A percentile compares a stretch with the other conserved stretches of the same genome.
These are phyloP conservation scores for Carex pumila DNA, from an alignment of 176 grass and related monocot species.

Conservation along the genomic window DNA sequence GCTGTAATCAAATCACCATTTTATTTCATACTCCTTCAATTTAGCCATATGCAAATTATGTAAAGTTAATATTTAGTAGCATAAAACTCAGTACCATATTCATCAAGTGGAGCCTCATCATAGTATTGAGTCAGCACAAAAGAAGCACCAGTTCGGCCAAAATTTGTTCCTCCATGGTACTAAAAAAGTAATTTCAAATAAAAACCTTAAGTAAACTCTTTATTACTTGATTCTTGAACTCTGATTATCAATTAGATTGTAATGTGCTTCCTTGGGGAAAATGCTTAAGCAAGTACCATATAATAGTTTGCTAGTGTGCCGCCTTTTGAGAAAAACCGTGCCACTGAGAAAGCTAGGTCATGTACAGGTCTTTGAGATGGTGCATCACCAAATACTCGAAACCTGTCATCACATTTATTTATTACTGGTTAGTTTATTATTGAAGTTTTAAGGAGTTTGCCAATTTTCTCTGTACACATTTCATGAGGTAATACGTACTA, in stretches of 20 bases:
- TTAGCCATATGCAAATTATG: not conserved
- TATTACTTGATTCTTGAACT: not conserved
- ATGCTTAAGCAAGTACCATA: conserved; percentile 45
- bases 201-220: not conserved
- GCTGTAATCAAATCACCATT: not conserved
- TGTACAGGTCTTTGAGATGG: conserved; percentile 67
- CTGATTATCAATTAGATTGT: not conserved
- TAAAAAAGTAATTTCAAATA: conserved; percentile 13
- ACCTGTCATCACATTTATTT: conserved; percentile 30
- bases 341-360: conserved; percentile 73
- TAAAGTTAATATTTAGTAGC: not conserved
- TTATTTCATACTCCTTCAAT: not conserved
- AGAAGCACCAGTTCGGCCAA: conserved; percentile 52
- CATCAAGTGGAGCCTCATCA: conserved; percentile 84
- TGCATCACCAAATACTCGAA: conserved; percentile 78
- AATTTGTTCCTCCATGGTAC: conserved; percentile 96
- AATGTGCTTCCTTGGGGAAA: not conserved
- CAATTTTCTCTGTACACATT: not conserved
- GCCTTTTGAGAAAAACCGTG: conserved; percentile 76
- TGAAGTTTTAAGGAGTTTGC: not conserved
- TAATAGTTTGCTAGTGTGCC: conserved; percentile 87
- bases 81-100: conserved; percentile 43
- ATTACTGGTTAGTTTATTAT: not conserved
- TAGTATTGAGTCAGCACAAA: conserved; percentile 83
- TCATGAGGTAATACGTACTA: not conserved